Evolutionary conservation across 805 yeast genomes (phyloP).

Genomic region (Saturnispora dispora): DNA sequence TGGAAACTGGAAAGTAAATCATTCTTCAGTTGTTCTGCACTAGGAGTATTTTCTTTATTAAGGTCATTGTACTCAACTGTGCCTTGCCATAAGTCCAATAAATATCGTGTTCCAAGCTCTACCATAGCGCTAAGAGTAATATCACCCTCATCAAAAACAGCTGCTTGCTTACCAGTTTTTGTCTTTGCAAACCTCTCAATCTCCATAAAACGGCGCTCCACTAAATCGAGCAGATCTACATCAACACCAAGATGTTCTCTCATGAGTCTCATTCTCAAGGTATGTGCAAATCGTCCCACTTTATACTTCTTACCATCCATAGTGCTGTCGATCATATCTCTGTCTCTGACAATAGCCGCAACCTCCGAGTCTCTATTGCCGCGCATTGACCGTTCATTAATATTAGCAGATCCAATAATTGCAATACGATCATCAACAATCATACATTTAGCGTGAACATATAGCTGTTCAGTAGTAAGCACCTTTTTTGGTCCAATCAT

Average conservation of each 20-base stretch:
- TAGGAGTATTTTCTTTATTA: slow-evolving; percentile 6
- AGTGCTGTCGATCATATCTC: slow-evolving; percentile 52
- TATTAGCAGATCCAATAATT: slow-evolving; percentile 94
- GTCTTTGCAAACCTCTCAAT: slow-evolving; percentile 39
- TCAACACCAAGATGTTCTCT: slow-evolving; percentile 94
- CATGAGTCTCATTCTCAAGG: slow-evolving; percentile 84
- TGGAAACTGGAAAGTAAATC: slow-evolving; percentile 16
- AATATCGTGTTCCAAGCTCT: slow-evolving; percentile 64
- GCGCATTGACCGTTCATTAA: slow-evolving; percentile 92
- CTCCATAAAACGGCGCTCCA: slow-evolving; percentile 58
- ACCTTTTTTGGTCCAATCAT: slow-evolving; percentile 67
- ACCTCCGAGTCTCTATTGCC: slow-evolving; percentile 93
- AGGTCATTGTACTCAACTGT: slow-evolving; percentile 22
- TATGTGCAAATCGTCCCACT: slow-evolving; percentile 85
- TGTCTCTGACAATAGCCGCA: slow-evolving; percentile 81
- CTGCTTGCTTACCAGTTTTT: slow-evolving; percentile 33
- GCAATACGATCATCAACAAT: slow-evolving; percentile 90
- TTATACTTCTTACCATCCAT: slow-evolving; percentile 79
- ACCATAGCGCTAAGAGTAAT: slow-evolving; percentile 53
- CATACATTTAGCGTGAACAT: slow-evolving; percentile 87
- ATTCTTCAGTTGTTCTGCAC: slow-evolving; percentile 16
- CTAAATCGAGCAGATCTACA: slow-evolving; percentile 73
- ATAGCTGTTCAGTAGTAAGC: slow-evolving; percentile 81
- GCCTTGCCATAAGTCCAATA: slow-evolving; percentile 35
- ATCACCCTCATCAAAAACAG: slow-evolving; percentile 31